These are phyloP conservation scores for Dictyostelium firmibasis DNA, from an alignment of 78 protist species.

Conservation along the genomic window DNA sequence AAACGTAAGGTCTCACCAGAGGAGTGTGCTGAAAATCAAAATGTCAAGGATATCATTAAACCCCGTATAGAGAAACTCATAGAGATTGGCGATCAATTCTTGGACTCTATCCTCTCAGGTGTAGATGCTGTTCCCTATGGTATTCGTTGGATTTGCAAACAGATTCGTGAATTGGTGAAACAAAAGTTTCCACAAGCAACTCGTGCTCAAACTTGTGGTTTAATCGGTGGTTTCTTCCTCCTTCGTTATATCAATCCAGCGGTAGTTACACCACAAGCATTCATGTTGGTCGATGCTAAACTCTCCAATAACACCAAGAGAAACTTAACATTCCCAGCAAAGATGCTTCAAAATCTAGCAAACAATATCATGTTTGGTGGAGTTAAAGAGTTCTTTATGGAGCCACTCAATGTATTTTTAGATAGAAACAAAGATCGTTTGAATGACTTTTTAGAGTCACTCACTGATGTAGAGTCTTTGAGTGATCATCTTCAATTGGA, in stretches of 20 bases:
- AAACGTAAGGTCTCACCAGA: constrained; percentile 79
- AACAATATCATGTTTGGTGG: constrained; percentile 78
- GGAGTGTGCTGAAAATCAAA: constrained; percentile 45
- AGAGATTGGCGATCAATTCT: constrained; percentile 41
- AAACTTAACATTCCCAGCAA: constrained; percentile 81
- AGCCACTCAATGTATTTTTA: constrained; percentile 53
- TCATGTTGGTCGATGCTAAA: constrained; percentile 63
- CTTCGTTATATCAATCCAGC: constrained; percentile 89
- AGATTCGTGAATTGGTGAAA: constrained; percentile 70
- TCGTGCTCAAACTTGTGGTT: constrained; percentile 34
- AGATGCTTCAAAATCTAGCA: constrained; percentile 84
- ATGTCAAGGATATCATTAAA: constrained; percentile 42
- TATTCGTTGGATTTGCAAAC: constrained; percentile 87
- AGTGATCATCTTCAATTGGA: constrained; percentile 75
- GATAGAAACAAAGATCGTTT: constrained; percentile 8
- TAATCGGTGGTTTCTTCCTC: constrained; percentile 84
- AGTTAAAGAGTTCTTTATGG: constrained; percentile 80
- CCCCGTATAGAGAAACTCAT: constrained; percentile 64
- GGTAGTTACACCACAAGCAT: constrained; percentile 82
- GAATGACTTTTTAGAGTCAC: constrained; percentile 58
- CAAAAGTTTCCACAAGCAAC: constrained; percentile 69
- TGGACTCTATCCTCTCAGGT: constrained; percentile 23
- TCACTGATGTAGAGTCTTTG: constrained; percentile 81
- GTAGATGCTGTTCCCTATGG: constrained; percentile 85
- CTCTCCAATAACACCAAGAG: constrained; percentile 53